These are phyloP conservation scores for Zymoseptoria tritici DNA, from an alignment of 2,329 filamentous ascomycete genomes.

Conservation along the genomic window DNA sequence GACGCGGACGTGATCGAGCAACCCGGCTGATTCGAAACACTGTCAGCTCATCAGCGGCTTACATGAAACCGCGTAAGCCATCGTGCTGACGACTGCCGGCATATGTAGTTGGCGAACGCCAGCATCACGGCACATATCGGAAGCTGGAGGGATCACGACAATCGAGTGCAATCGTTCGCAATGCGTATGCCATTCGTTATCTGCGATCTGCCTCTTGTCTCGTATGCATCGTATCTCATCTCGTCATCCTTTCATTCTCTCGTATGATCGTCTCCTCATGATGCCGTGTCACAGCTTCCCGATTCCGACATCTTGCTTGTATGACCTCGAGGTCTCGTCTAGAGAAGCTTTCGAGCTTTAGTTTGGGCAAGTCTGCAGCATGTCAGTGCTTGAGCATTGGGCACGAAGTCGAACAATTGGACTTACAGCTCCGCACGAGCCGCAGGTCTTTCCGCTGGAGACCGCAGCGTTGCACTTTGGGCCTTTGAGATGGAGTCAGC, in stretches of 20 bases:
- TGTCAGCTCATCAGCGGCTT: neutral
- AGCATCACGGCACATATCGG: neutral
- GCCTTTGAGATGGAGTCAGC: conserved; percentile 13
- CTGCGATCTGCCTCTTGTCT: neutral
- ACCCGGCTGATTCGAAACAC: neutral
- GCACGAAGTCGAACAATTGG: neutral
- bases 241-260: neutral
- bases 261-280: neutral
- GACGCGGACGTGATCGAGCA: neutral
- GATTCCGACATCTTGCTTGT: neutral
- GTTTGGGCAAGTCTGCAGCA: conserved; percentile 22
- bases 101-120: neutral
- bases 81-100: neutral
- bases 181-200: neutral
- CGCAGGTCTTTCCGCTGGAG: conserved; percentile 27
- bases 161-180: neutral
- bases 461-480: conserved; percentile 28
- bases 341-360: conserved; percentile 6
- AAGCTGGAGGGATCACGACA: neutral
- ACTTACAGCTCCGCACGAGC: conserved; percentile 27
- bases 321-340: neutral
- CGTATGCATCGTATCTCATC: conserved; percentile 5
- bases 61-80: neutral
- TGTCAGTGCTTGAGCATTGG: conserved; percentile 1
- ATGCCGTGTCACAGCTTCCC: neutral